Base-by-base conservation (phyloP, 1,284 basidiomycete genomes). In the Cryptococcus sp. region DNA sequence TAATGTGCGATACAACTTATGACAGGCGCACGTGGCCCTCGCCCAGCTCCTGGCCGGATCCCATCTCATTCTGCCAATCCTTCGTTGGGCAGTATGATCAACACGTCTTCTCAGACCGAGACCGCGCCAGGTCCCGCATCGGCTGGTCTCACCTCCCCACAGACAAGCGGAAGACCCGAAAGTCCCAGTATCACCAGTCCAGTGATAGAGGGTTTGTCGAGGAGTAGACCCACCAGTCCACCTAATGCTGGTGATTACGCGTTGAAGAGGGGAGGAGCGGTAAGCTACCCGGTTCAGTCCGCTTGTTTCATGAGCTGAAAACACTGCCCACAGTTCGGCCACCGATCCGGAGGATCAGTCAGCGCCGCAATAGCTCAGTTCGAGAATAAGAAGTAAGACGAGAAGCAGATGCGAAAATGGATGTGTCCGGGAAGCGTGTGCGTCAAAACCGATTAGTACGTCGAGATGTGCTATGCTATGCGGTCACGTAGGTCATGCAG, bases 1-100 rank as follows among this genome's bases (percentile, higher is more conserved):
- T 20, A 35, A 13, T 19, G 30, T 20, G 52, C 40, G 3, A 54
- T 49, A 45, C 42, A 13, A 55, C 40, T 16, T 5, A 7, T 47
- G 15, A 27, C 20, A 65, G 64, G 64, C n/a, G 72, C 73, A 3
- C 57, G 74, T 47, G 74, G 74, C 3, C 76, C 74, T 3, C 55
- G 73, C 47, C 67, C 75, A 0, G 69, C 68, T 8, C 63, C 64
- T 5, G 68, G 62, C 0, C 48, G 69, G 46, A 58, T 62, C 0
- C 52, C 60, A 15, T 64, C 62, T 7, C 62, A 67, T 23, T 48
- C 61, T 2, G 63, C 57, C 43, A 54, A 30, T 11, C 51, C 58
- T 8, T 47, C 50, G 22, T 40, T 60, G 22, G 50, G 41, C 4
- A 55, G 49, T 13, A 52, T 58, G 3, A 51, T 50, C 40, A 53